Evolutionary conservation across 2,329 filamentous ascomycete genomes (phyloP), one percentile per base, ranked within the genome.

Genomic region (Penicillium expansum): DNA sequence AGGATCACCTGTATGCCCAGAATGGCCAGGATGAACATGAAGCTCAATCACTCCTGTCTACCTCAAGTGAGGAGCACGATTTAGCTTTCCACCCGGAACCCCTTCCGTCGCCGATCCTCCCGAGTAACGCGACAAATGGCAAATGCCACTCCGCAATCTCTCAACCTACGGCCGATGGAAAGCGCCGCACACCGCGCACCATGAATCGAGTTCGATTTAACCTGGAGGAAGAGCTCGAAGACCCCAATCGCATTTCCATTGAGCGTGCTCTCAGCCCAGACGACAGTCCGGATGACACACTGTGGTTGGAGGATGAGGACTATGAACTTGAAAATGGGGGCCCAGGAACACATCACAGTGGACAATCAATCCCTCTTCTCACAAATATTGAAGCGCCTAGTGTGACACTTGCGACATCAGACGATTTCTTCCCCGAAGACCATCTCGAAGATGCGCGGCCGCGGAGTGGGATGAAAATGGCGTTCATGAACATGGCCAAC

Each of bases 401-500:
- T 59, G 82, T 89, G 45, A 86, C 90, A 11, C 77, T 96, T 47
- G 90, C 81, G 77, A 87, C 75, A 64, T 79, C 79, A 27, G 81
- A 84, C 3, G 76, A 82, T 57, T 81, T 84, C 65, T 77, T 81
- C 54, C 79, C 82, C 0, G 82, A 85, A 64, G 82, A 86, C 50
- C 76, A 84, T 57, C 71, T 87, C 55, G 83, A 86, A 64, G 80
- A 74, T 61, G 81, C 83, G 20, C 83, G 92, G 55, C 92, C 93
- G 45, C 93, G 93, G 77, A 96, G 91, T 56, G 89, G 89, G 5
- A 82, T 97, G 77, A 82, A 84, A 60, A 91, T 89, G 71, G 93
- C 94, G 3, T 97, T 99, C 66, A 96, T 97, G 92, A 99, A 99
- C 77, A 99, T 99, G 94, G 93, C 94, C 61, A 99, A 99, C 79